Conservation (phyloP, 2,329 filamentous ascomycete genomes). For the Claviceps fusiformis region DNA sequence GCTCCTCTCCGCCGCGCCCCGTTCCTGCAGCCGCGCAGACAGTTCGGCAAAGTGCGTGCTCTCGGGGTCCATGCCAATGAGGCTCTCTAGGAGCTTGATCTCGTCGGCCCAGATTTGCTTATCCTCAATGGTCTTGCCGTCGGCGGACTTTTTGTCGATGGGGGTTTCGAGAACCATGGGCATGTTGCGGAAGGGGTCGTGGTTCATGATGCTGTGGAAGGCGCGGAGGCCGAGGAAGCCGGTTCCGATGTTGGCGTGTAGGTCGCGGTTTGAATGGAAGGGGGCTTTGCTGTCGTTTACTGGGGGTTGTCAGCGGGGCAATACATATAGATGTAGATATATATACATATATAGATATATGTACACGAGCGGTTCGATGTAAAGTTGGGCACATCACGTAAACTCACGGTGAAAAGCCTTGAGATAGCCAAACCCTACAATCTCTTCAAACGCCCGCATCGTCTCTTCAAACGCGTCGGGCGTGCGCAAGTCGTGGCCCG, state of each 20-base stretch:
- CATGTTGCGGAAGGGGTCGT: conserved; percentile 57
- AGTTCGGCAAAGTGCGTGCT: conserved; percentile 56
- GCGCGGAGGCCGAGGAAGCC: conserved; percentile 83
- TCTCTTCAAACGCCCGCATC: conserved; percentile 59
- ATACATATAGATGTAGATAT: too few relatives aligned
- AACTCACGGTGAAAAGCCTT: conserved; percentile 57
- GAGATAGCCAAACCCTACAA: conserved; percentile 68
- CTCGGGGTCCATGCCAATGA: conserved; percentile 73
- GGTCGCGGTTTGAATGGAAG: conserved; percentile 63
- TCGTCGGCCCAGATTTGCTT: conserved; percentile 79
- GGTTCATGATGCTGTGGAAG: conserved; percentile 86
- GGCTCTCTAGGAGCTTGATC: conserved; percentile 82
- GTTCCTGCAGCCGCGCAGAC: conserved; percentile 50
- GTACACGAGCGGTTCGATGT: background rate
- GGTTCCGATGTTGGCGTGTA: conserved; percentile 93
- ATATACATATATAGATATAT: too few relatives aligned
- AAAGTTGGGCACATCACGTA: too few relatives aligned
- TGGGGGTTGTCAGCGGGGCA: conserved; percentile 9
- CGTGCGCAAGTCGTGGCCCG: conserved; percentile 76
- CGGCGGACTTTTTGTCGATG: conserved; percentile 55
- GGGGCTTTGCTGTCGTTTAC: conserved; percentile 95
- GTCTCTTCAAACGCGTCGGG: conserved; percentile 60
- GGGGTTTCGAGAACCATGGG: conserved; percentile 97
- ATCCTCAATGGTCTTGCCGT: conserved; percentile 61
- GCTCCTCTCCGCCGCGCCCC: conserved; percentile 57